Base-by-base conservation (phyloP, 2,329 filamentous ascomycete genomes). In the Colletotrichum destructivum region DNA sequence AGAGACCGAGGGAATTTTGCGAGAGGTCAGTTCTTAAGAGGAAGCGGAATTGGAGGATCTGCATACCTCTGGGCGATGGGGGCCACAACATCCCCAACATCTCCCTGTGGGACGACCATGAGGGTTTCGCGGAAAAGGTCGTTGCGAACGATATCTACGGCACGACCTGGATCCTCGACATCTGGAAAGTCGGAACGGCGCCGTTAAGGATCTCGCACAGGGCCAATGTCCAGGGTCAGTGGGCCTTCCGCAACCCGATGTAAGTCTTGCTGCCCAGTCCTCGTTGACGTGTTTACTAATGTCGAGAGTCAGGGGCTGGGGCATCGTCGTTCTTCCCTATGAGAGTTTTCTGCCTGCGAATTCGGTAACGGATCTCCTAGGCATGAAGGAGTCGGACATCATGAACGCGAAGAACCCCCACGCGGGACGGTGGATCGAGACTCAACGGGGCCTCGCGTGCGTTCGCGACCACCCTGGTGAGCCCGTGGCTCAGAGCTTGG, bases 31-130 rank as follows among this genome's bases (percentile, higher is more conserved):
- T 87, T 11, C 81, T 80, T 42, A 77, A 76, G 44, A 83, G 88
- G 61, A 80, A 82, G 42, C 80, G 84, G 6, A 85, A 84, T 66
- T 89, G 87, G 86, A 83, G 84, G 57, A 86, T 90, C 31, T 76
- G 88, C 1, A 76, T 90, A 4, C 77, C 81, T 2, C 79, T 88
- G 0, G 82, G 82, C 0, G 44, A 21, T 0, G 57, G 69, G 0
- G 85, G 84, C 0, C 74, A 79, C 46, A 90, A 90, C 56, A 82
- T 90, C 1, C 88, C 88, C 7, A 88, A 84, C 63, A 78, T 90
- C n/a, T 80, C 83, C 35, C 89, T 90, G 73, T 76, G 84, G 61
- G 84, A 85, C 63, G 82, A 88, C 68, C 73, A 78, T 1, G 51
- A 81, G 2, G 88, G 88, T 2, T 75, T 84, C 2, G 88, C 87